Evolutionary conservation across 2,329 filamentous ascomycete species (phyloP).

Genomic region (Ophiostoma novo-ulmi): DNA sequence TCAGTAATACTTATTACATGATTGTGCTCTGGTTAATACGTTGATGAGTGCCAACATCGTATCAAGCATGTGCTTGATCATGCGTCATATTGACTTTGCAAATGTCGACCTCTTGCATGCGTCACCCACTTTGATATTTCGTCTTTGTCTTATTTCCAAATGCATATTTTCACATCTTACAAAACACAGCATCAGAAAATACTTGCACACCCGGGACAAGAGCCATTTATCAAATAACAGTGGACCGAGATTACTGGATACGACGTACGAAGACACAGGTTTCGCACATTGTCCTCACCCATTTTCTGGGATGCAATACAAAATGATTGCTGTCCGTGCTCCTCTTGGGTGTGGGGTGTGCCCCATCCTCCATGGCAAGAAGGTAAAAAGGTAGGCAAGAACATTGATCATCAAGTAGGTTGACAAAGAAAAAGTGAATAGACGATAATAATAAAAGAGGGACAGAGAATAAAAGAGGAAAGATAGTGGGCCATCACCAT

Average conservation of each 20-base stretch:
- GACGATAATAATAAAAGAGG: background rate
- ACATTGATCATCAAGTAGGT: background rate
- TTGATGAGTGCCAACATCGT: background rate
- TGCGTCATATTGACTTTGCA: too few species aligned
- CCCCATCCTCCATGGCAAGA: conserved; percentile 5
- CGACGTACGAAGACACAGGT: background rate
- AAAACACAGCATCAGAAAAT: background rate
- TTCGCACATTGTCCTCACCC: background rate
- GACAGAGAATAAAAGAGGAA: conserved; percentile 11
- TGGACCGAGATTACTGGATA: conserved; percentile 1
- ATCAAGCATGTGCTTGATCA: background rate
- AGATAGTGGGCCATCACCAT: conserved; percentile 5
- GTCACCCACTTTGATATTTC: background rate
- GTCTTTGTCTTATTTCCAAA: too few species aligned
- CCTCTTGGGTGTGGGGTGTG: conserved; percentile 6
- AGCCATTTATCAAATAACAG: conserved; percentile 8
- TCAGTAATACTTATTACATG: background rate
- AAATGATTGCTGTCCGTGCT: conserved; percentile 4
- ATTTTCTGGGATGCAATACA: background rate
- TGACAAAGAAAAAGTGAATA: background rate
- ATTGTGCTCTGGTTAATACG: background rate
- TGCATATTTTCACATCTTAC: too few species aligned
- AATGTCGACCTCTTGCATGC: background rate
- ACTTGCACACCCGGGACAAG: background rate
- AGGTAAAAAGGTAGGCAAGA: background rate